A percentile compares a stretch with the other conserved stretches of the same genome.
These are phyloP conservation scores for Cryptococcus floricola DNA, from an alignment of 1,284 basidiomycete genomes.

Conservation along the genomic window DNA sequence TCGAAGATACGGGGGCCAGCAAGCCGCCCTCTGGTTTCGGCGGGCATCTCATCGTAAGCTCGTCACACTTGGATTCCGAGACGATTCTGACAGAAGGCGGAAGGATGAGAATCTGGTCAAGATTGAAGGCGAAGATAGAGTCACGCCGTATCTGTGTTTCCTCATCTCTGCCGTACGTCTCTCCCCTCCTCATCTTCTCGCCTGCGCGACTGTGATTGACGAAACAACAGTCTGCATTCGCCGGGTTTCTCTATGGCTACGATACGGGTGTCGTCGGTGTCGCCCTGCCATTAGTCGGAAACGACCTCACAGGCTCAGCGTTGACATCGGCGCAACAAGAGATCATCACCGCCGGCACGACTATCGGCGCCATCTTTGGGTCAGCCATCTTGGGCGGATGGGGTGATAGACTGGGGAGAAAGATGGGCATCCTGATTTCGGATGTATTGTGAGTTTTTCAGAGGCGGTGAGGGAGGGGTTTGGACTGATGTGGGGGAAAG, in stretches of 20 bases:
- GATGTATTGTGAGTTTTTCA: conserved; percentile 16
- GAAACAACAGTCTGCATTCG: conserved; percentile 2
- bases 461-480: neutral
- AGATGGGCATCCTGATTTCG: conserved; percentile 17
- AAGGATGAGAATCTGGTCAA: conserved; percentile 25
- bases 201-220: neutral
- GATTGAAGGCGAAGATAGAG: conserved; percentile 21
- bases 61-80: too few relatives aligned
- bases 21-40: neutral
- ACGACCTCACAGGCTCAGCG: conserved; percentile 8
- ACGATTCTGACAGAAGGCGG: neutral
- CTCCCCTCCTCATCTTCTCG: too few relatives aligned
- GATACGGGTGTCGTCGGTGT: conserved; percentile 21
- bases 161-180: conserved; percentile 18
- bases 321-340: conserved; percentile 15
- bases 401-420: conserved; percentile 19
- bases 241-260: conserved; percentile 11
- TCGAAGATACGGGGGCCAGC: neutral
- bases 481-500: neutral
- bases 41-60: neutral
- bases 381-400: conserved; percentile 12
- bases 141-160: conserved; percentile 39
- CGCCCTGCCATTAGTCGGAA: conserved; percentile 17
- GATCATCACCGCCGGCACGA: conserved; percentile 21
- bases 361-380: conserved; percentile 25